phyloP scores from a whole-genome alignment of 73 alveolate genomes.

The Paramecium sexaurelia region DNA sequence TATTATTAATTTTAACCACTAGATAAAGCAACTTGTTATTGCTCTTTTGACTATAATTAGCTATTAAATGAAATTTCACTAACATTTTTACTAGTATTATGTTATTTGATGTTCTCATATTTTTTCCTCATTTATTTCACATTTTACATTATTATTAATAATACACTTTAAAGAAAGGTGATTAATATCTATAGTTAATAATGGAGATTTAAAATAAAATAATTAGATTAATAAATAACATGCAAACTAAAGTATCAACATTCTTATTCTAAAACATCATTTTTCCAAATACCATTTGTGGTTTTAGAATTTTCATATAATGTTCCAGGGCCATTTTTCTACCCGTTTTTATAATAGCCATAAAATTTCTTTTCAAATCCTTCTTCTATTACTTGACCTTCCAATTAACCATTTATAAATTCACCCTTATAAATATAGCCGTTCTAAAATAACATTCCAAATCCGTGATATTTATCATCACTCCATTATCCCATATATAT shows the following conservation, averaged over 20 bases:
- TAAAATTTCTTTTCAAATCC: neutral
- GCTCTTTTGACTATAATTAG: neutral
- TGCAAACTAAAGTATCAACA: neutral
- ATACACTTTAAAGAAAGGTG: too few relatives aligned
- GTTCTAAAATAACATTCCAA: neutral
- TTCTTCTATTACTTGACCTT: conserved; percentile 28
- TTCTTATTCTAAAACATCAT: neutral
- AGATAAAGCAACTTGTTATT: neutral
- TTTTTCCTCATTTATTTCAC: conserved; percentile 25
- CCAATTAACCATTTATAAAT: neutral
- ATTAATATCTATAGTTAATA: too few relatives aligned
- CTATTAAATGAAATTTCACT: neutral
- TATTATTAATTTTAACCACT: neutral
- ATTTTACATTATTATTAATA: neutral
- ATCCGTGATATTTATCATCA: conserved; percentile 43
- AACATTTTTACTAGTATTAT: neutral
- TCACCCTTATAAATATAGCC: neutral
- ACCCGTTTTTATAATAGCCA: conserved; percentile 8
- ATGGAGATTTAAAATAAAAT: neutral
- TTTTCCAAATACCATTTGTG: neutral
- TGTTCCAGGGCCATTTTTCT: conserved; percentile 17
- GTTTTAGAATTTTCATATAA: neutral
- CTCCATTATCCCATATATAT: conserved; percentile 43
- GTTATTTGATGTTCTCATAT: neutral
- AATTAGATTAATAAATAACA: neutral